Percentiles rank a stretch among this genome's conserved stretches.
phyloP scores from a whole-genome alignment of 768 basidiomycete genomes.

The Cystobasidium ongulense region DNA sequence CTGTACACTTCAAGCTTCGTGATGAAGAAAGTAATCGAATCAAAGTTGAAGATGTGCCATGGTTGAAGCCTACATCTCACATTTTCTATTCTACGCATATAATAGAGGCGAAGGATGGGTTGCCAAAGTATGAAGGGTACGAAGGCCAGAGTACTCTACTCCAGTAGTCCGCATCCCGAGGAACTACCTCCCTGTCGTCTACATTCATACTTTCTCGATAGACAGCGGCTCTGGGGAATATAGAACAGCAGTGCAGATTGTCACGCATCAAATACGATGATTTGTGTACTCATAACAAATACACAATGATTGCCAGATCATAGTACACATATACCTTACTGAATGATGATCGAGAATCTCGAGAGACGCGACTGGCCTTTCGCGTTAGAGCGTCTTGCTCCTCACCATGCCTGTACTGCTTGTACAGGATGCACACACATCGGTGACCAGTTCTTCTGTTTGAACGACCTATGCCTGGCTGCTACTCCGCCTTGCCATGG shows the following conservation, averaged over 20 bases:
- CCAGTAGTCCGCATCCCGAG: background rate
- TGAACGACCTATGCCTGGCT: background rate
- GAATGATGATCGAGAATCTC: too few species aligned
- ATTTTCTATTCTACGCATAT: conserved; percentile 61
- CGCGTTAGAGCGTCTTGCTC: background rate
- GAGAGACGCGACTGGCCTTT: too few species aligned
- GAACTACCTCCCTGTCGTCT: background rate
- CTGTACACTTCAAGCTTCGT: conserved; percentile 49
- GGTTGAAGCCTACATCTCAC: conserved; percentile 57
- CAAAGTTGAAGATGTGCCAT: conserved; percentile 53
- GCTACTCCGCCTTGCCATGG: background rate
- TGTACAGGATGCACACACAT: background rate
- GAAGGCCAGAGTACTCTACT: conserved; percentile 44
- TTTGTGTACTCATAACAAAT: too few species aligned
- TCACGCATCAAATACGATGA: too few species aligned
- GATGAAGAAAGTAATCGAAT: conserved; percentile 47
- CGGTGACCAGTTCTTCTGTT: background rate
- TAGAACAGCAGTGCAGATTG: too few species aligned
- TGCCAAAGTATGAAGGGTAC: conserved; percentile 65
- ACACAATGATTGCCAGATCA: too few species aligned
- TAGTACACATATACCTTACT: too few species aligned
- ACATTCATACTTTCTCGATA: too few species aligned
- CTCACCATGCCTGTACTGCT: background rate
- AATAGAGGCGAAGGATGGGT: conserved; percentile 53
- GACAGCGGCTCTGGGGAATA: too few species aligned